Percentiles rank a stretch among this genome's conserved stretches.
These are phyloP conservation scores for Salix dunnii DNA, from an alignment of 345 rosid species.

Conservation along the genomic window DNA sequence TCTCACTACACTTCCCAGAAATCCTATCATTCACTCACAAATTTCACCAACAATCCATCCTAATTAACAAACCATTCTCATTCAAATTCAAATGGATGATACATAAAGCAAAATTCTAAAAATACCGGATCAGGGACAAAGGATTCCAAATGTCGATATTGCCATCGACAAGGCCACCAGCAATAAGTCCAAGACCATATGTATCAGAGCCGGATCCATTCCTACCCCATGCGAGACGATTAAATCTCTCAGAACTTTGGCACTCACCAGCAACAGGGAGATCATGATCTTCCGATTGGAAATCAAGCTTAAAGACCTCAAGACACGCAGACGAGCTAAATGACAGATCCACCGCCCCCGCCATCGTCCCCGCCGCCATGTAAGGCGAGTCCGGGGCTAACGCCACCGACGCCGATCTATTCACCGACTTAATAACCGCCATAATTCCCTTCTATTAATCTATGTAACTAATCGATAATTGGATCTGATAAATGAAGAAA, in stretches of 20 bases:
- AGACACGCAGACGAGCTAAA: conserved; percentile 89
- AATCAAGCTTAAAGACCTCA: conserved; percentile 96
- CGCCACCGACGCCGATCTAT: conserved; percentile 93
- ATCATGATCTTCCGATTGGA: conserved; percentile 86
- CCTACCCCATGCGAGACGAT: conserved; percentile 86
- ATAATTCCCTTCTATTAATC: conserved; percentile 25
- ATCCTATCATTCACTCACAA: not conserved
- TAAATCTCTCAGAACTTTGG: conserved; percentile 92
- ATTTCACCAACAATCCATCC: not conserved
- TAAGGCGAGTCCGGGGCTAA: conserved; percentile 91
- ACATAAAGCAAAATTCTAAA: not conserved
- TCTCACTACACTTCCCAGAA: not conserved
- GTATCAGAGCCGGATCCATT: conserved; percentile 83
- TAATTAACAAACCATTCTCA: conserved; percentile 2
- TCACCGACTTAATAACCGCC: conserved; percentile 91
- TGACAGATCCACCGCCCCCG: conserved; percentile 94
- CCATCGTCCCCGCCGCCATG: conserved; percentile 99
- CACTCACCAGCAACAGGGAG: conserved; percentile 69
- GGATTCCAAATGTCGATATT: conserved; percentile 91
- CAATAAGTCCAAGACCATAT: conserved; percentile 75
- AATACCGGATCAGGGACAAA: conserved; percentile 64
- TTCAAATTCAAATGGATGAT: not conserved
- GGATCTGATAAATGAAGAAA: not conserved
- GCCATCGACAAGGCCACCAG: conserved; percentile 96
- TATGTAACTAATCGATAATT: not conserved